Evolutionary conservation across 768 basidiomycete species (phyloP).

Genomic region (Termitomyces sp.): DNA sequence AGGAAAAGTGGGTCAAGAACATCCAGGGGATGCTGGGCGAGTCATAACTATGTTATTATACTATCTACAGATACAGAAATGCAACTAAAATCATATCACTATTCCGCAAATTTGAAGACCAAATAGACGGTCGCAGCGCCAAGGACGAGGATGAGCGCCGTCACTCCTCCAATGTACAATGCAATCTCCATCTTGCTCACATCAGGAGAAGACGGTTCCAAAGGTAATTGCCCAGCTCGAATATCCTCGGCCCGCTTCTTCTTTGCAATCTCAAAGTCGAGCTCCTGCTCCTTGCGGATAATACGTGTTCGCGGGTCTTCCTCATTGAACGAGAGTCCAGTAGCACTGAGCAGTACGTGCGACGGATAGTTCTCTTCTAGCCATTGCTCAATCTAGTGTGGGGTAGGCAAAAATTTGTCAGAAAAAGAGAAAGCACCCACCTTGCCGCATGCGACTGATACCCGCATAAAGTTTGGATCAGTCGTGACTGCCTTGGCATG

Average conservation of each 20-base stretch:
- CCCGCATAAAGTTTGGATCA: conserved; percentile 82
- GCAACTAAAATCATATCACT: no score
- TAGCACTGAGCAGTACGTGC: conserved; percentile 51
- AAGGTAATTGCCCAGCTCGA: conserved; percentile 10
- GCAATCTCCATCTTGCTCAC: conserved; percentile 17
- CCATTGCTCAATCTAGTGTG: conserved; percentile 83
- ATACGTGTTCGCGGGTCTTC: conserved; percentile 54
- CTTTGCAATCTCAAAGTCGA: conserved; percentile 27
- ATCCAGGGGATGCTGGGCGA: neutral
- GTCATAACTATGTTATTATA: neutral
- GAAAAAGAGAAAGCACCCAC: conserved; percentile 31
- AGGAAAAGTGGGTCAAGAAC: conserved; percentile 2
- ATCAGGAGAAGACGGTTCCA: conserved; percentile 4
- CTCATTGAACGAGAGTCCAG: conserved; percentile 31
- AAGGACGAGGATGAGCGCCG: conserved; percentile 9
- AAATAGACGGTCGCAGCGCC: conserved; percentile 8
- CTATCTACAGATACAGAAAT: conserved; percentile 3
- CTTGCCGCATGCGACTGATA: conserved; percentile 82
- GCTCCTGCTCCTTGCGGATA: conserved; percentile 36
- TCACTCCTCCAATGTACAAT: conserved; percentile 21
- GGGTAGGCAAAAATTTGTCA: conserved; percentile 8
- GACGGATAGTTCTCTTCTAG: conserved; percentile 90
- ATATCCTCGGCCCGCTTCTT: conserved; percentile 25
- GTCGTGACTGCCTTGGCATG: conserved; percentile 72
- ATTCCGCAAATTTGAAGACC: conserved; percentile 7